Evolutionary conservation across 306 rosid species (phyloP).

Genomic region (Prosopis cineraria): DNA sequence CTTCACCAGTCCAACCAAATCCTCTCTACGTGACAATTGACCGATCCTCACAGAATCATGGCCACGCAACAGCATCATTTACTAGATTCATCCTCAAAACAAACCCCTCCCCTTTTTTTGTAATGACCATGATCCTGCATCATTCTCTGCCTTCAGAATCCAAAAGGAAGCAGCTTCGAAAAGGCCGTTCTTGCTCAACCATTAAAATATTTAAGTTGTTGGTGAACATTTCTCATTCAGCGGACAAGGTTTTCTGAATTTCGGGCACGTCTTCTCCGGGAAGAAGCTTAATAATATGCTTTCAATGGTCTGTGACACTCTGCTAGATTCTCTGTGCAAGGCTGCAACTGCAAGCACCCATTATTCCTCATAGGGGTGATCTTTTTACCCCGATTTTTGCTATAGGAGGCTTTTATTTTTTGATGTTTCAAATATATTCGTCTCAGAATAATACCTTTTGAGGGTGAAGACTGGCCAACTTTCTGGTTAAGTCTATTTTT

Average conservation of each 20-base stretch:
- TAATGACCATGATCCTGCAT: neutral
- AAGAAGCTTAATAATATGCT: neutral
- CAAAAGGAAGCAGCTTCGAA: neutral
- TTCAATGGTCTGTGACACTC: neutral
- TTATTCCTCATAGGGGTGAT: slow-evolving; percentile 19
- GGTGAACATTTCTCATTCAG: neutral
- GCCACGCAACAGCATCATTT: slow-evolving; percentile 9
- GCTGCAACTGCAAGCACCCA: neutral
- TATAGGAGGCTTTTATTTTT: neutral
- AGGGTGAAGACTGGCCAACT: neutral
- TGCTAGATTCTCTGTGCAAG: neutral
- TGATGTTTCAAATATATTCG: neutral
- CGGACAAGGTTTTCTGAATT: neutral
- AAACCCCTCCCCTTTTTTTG: neutral
- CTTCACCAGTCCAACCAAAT: slow-evolving; percentile 34
- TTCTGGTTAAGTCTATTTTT: neutral
- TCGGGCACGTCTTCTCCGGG: neutral
- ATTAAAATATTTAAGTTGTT: neutral
- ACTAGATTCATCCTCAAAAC: neutral
- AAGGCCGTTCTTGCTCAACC: neutral
- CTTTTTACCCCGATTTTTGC: neutral
- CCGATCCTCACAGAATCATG: neutral
- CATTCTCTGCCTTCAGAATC: neutral
- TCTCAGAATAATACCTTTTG: neutral
- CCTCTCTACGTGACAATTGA: slow-evolving; percentile 17